Base-by-base conservation (phyloP, 2,329 filamentous ascomycete genomes). In the Pestalotiopsis sp. region DNA sequence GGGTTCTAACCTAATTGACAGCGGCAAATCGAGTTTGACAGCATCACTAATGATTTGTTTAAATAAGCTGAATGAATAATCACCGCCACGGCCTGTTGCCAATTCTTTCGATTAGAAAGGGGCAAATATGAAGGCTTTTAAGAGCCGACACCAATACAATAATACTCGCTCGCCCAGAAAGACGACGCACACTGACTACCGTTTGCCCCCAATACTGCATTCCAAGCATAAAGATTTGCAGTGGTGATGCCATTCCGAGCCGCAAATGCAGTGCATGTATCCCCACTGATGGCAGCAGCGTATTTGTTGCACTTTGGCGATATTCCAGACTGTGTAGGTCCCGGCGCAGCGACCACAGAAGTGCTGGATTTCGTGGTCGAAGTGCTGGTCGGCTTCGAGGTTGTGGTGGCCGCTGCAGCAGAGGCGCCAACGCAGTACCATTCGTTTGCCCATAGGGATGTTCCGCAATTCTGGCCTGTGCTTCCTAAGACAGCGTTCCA, bases 241-340 rank as follows among this genome's bases (percentile, higher is more conserved):
- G 12, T 27, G 3, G 57, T 56, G 25, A 69, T 67, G 1, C 45
- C 45, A 58, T 67, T 67, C 7, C 52, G 56, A 9, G 31, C n/a
- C 12, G 66, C 66, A 59, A 67, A 67, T 9, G n/a, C 36, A 23
- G 17, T 20, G 68, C 78, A 80, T 31, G 61, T 71, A 38, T 75
- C 72, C 4, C 76, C 76, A 2, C 52, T 49, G 14, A 70, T 39
- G 14, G 76, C 74, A 59, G 66, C 61, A 36, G 70, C 69, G 67
- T 74, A 79, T 67, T 74, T 73, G 58, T 76, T 74, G 65, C 78
- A 80, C n/a, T 70, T 72, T 7, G 70, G 23, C n/a, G 68, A 68
- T 25, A 75, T 75, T 25, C 75, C 75, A 6, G 69, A 71, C 65
- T 76, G 76, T 2, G 72, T 78, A 14, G 75, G 75, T 9, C 69